A percentile compares a stretch with the other conserved stretches of the same genome.
Conservation (phyloP, 352 stramenopile genomes). For the Phytophthora hybrid region DNA sequence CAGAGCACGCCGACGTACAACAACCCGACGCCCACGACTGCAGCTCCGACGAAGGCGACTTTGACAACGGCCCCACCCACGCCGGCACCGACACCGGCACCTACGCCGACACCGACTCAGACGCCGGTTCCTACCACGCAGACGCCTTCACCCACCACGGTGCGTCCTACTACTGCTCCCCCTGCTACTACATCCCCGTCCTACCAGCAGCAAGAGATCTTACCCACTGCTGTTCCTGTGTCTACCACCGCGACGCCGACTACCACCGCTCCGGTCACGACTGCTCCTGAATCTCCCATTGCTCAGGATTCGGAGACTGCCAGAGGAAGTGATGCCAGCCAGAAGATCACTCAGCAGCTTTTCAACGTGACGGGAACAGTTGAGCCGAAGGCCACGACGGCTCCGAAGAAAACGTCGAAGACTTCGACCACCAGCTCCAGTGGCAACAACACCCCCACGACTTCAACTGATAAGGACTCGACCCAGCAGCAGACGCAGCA, state of each 20-base stretch:
- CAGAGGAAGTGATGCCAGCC: conserved; percentile 18
- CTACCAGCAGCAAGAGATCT: conserved; percentile 33
- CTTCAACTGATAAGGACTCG: conserved; percentile 6
- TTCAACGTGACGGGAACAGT: conserved; percentile 32
- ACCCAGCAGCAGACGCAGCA: conserved; percentile 30
- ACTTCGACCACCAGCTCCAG: conserved; percentile 6
- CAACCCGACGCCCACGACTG: conserved; percentile 13
- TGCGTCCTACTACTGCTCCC: conserved; percentile 37
- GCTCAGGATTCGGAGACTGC: conserved; percentile 24
- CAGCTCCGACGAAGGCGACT: conserved; percentile 17
- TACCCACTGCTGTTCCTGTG: conserved; percentile 34
- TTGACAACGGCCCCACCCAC: conserved; percentile 28
- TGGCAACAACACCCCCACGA: conserved; percentile 4
- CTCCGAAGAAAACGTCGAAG: conserved; percentile 17
- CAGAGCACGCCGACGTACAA: conserved; percentile 19
- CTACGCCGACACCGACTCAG: conserved; percentile 4
- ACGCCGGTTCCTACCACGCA: conserved; percentile 33
- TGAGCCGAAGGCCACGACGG: conserved; percentile 8
- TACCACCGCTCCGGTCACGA: conserved; percentile 22
- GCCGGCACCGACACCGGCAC: conserved; percentile 7
- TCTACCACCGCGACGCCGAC: conserved; percentile 27
- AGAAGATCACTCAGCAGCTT: conserved; percentile 7
- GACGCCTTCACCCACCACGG: conserved; percentile 33
- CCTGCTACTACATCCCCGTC: conserved; percentile 30
- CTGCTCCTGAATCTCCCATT: conserved; percentile 21